These are phyloP conservation scores for Hypseocharis bilobata DNA, from an alignment of 441 rosid species.

Conservation along the genomic window DNA sequence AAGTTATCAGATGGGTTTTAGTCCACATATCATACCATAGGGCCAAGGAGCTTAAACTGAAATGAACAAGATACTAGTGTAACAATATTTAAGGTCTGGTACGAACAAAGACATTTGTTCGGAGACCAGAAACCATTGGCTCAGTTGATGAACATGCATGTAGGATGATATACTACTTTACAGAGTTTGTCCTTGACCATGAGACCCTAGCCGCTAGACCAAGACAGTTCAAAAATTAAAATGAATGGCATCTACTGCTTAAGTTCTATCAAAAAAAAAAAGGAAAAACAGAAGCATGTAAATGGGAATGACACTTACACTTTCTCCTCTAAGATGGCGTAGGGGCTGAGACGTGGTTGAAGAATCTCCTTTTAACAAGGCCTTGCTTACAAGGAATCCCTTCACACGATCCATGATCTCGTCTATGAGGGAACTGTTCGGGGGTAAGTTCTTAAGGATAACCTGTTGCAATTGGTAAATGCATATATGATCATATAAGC, in stretches of 20 bases:
- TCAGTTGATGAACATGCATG: not conserved
- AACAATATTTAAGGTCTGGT: too few relatives aligned
- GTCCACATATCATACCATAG: not conserved
- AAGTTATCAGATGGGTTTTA: not conserved
- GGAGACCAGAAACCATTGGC: not conserved
- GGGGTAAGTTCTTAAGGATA: conserved; percentile 76
- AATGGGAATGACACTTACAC: conserved; percentile 31
- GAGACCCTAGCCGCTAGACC: conserved; percentile 2
- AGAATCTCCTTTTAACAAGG: conserved; percentile 78
- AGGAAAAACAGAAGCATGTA: not conserved
- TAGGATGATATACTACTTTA: not conserved
- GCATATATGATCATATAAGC: not conserved
- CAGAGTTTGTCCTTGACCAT: not conserved
- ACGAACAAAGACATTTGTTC: too few relatives aligned
- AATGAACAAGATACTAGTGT: too few relatives aligned
- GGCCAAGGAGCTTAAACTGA: too few relatives aligned
- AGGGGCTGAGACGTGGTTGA: conserved; percentile 50
- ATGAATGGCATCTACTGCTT: not conserved
- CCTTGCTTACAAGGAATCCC: conserved; percentile 77
- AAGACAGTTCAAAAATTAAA: too few relatives aligned
- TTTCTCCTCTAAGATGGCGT: conserved; percentile 69
- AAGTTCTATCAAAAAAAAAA: not conserved
- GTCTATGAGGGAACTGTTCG: conserved; percentile 68
- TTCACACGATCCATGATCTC: conserved; percentile 87
- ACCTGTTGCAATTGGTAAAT: conserved; percentile 38